Percentiles rank a stretch among this genome's conserved stretches.
Conservation (phyloP, 1,139 yeast genomes). For the Taphrina deformans region DNA sequence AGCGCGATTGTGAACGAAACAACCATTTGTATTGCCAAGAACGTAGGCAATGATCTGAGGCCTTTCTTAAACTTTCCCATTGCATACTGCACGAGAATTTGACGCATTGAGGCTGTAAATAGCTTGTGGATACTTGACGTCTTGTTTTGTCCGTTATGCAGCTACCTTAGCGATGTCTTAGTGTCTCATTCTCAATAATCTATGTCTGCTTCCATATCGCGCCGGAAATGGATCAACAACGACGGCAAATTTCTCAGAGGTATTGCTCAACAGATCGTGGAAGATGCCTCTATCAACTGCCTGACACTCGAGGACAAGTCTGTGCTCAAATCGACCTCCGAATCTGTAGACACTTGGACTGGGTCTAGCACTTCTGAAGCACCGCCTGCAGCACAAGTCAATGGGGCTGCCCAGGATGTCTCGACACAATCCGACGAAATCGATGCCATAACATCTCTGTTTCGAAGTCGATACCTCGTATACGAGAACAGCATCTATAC, state of each 20-base stretch:
- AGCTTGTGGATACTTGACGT: not conserved
- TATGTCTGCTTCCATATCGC: conserved; percentile 4
- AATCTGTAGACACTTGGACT: not conserved
- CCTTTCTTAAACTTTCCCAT: no score
- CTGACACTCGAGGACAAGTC: conserved; percentile 11
- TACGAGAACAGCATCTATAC: conserved; percentile 33
- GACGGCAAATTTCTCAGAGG: conserved; percentile 8
- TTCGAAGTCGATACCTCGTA: conserved; percentile 31
- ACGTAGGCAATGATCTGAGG: no score
- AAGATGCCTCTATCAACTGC: not conserved
- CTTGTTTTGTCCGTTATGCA: not conserved
- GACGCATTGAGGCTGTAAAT: not conserved
- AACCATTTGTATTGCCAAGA: no score
- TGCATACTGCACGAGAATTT: not conserved
- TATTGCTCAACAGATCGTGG: conserved; percentile 20
- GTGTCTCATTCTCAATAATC: not conserved
- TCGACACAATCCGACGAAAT: not conserved
- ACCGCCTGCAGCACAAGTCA: not conserved
- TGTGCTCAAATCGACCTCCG: conserved; percentile 8
- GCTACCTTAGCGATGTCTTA: not conserved
- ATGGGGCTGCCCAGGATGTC: not conserved
- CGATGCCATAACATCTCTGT: conserved; percentile 18
- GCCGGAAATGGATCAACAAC: conserved; percentile 27
- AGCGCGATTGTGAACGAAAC: not conserved
- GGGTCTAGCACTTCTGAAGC: not conserved